phyloP scores from a whole-genome alignment of 352 stramenopile genomes.

The Peronospora belbahrii region DNA sequence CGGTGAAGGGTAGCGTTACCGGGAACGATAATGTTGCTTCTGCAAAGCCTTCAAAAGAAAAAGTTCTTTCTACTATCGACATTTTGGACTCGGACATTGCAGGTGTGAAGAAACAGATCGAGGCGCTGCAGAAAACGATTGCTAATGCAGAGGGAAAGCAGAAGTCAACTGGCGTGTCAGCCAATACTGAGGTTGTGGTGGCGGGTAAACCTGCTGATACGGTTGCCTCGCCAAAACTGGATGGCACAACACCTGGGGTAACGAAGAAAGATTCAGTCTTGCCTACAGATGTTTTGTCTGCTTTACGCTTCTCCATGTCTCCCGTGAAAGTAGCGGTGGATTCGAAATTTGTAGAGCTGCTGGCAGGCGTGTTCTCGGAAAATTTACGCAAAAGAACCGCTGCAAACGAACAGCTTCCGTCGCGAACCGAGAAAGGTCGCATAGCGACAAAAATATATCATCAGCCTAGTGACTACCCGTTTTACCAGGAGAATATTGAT shows the following conservation, averaged over 20 bases:
- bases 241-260: not conserved
- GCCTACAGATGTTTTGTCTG: constrained; percentile 3
- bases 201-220: constrained; percentile 1
- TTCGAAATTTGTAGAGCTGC: constrained; percentile 47
- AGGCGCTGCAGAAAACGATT: constrained; percentile 38
- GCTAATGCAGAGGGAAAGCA: constrained; percentile 45
- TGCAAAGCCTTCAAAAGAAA: constrained; percentile 54
- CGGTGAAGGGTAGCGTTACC: constrained; percentile 2
- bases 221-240: not conserved
- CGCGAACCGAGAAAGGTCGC: constrained; percentile 37
- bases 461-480: constrained; percentile 62
- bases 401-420: constrained; percentile 56
- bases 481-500: constrained; percentile 70
- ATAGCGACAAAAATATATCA: constrained; percentile 59
- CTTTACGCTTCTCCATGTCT: constrained; percentile 2
- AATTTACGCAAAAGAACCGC: constrained; percentile 42
- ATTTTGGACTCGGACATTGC: constrained; percentile 60
- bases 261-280: not conserved
- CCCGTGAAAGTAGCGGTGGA: constrained; percentile 57
- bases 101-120: constrained; percentile 66
- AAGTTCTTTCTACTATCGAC: constrained; percentile 77
- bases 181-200: constrained; percentile 30
- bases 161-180: constrained; percentile 30
- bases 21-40: constrained; percentile 3
- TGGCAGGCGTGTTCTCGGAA: constrained; percentile 54